Evolutionary conservation across 495 filamentous ascomycete genomes (phyloP).

Genomic region (Neurospora sublineolata): DNA sequence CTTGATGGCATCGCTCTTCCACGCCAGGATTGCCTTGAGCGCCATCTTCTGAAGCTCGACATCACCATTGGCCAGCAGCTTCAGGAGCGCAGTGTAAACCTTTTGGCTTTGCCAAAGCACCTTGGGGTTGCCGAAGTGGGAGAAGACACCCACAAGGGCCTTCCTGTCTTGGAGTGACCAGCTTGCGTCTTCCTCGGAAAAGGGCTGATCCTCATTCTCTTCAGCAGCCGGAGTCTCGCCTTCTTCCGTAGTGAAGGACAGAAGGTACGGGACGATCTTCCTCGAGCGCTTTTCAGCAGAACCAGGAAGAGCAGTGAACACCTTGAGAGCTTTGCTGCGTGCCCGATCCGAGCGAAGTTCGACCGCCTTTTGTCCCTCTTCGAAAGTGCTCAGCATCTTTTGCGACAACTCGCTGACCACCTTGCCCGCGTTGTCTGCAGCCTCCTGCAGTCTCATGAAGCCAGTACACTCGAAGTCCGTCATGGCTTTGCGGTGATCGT

Average conservation of each 20-base stretch:
- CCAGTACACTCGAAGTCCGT: constrained; percentile 79
- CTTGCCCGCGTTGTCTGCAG: constrained; percentile 27
- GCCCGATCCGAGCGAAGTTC: constrained; percentile 33
- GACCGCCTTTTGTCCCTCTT: constrained; percentile 34
- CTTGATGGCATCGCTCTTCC: constrained; percentile 65
- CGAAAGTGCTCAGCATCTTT: constrained; percentile 40
- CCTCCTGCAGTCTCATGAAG: constrained; percentile 43
- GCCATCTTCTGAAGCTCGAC: constrained; percentile 75
- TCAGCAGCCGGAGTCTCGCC: constrained; percentile 34
- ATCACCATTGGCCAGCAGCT: constrained; percentile 74
- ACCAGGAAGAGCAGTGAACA: constrained; percentile 59
- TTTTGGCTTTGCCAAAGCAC: constrained; percentile 67
- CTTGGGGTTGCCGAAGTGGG: constrained; percentile 72
- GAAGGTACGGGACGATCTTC: constrained; percentile 69
- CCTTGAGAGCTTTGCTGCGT: constrained; percentile 65
- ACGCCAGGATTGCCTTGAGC: constrained; percentile 75
- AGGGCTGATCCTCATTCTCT: constrained; percentile 19
- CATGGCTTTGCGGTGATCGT: constrained; percentile 15
- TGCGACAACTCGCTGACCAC: constrained; percentile 30
- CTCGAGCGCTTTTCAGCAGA: constrained; percentile 80
- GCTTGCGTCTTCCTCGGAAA: constrained; percentile 47
- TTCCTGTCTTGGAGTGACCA: constrained; percentile 56
- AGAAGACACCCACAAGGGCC: constrained; percentile 69
- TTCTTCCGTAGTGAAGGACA: constrained; percentile 54
- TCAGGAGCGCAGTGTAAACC: constrained; percentile 62